A percentile compares a stretch with the other conserved stretches of the same genome.
phyloP scores from a whole-genome alignment of 2,329 filamentous ascomycete species.

The Berkeleyomyces basicola region DNA sequence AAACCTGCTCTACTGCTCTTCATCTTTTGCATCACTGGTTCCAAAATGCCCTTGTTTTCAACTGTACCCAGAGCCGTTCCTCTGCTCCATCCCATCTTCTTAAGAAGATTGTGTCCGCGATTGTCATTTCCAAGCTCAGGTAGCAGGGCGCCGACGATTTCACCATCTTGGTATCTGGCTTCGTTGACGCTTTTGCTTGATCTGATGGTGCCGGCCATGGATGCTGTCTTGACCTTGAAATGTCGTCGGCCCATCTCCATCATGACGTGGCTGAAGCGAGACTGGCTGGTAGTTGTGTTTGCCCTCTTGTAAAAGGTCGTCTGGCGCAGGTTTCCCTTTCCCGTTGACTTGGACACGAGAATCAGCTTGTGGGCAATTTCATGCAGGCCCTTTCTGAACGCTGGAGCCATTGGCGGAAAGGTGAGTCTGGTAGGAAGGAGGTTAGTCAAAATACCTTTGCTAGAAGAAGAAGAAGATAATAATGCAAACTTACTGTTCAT shows the following conservation, averaged over 20 bases:
- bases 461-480: not conserved
- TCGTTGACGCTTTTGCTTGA: slow-evolving; percentile 15
- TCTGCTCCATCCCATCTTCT: slow-evolving; percentile 93
- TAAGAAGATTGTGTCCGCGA: slow-evolving; percentile 69
- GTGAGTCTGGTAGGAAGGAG: slow-evolving; percentile 35
- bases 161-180: slow-evolving; percentile 44
- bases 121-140: slow-evolving; percentile 73
- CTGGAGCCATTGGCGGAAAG: slow-evolving; percentile 71
- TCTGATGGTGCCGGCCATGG: not conserved
- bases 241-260: not conserved
- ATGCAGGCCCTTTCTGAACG: slow-evolving; percentile 62
- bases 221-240: slow-evolving; percentile 7
- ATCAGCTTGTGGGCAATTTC: slow-evolving; percentile 58
- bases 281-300: not conserved
- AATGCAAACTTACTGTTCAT: slow-evolving; percentile 38
- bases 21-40: slow-evolving; percentile 73
- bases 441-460: not conserved
- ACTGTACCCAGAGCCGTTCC: slow-evolving; percentile 68
- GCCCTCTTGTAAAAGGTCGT: slow-evolving; percentile 44
- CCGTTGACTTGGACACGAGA: slow-evolving; percentile 71
- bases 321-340: slow-evolving; percentile 54
- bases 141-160: slow-evolving; percentile 70
- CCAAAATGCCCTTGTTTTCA: slow-evolving; percentile 76
- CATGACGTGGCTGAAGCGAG: not conserved
- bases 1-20: slow-evolving; percentile 76